Conservation (phyloP, 306 rosid genomes). For the Astragalus membranaceus region DNA sequence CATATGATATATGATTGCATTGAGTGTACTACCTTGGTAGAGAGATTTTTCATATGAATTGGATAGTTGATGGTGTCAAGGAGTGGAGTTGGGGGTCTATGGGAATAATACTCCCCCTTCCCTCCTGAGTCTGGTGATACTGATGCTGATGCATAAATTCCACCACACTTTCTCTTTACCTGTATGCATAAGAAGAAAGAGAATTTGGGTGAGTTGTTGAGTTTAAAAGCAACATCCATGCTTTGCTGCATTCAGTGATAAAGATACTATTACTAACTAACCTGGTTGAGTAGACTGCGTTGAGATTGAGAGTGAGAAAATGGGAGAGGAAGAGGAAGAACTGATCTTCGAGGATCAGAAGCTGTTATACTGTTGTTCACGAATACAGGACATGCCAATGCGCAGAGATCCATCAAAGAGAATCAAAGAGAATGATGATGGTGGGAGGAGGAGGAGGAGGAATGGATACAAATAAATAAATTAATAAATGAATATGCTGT, state of each 20-base stretch:
- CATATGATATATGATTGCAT: not conserved
- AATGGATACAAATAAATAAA: too few relatives aligned
- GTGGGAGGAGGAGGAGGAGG: too few relatives aligned
- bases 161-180: constrained; percentile 48
- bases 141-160: constrained; percentile 68
- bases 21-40: constrained; percentile 54
- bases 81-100: constrained; percentile 87
- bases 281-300: constrained; percentile 39
- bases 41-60: constrained; percentile 91
- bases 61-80: constrained; percentile 87
- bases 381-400: constrained; percentile 46
- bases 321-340: not conserved
- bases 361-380: constrained; percentile 27
- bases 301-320: constrained; percentile 34
- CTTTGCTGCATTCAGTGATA: too few relatives aligned
- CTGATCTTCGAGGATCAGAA: constrained; percentile 25
- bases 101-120: constrained; percentile 59
- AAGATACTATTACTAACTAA: not conserved
- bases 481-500: too few relatives aligned
- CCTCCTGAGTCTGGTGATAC: constrained; percentile 6
- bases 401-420: constrained; percentile 58
- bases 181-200: not conserved
- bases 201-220: too few relatives aligned
- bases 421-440: not conserved
- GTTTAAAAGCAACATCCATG: too few relatives aligned